Base-by-base conservation (phyloP, 108 stramenopile species). In the Cyclotella kingstonii region DNA sequence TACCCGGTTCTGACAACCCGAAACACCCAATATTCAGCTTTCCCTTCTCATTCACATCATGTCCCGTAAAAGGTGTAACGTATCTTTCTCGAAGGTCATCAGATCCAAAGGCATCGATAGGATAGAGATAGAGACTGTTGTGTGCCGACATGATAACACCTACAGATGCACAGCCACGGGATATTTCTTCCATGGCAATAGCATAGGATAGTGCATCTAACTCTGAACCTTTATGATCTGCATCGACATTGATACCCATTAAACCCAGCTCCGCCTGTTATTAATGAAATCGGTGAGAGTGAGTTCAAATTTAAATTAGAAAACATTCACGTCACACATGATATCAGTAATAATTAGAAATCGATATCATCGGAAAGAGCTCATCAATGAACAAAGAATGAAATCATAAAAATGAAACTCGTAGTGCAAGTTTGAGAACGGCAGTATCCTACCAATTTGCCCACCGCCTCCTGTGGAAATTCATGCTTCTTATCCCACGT, bases 161-260 rank as follows among this genome's bases (percentile, higher is more conserved):
- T 5, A 91, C 90, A 46, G 83, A 85, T 0, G 98, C 98, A 66
- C 96, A 96, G 21, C 95, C 98, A 11, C 98, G 88, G 47, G 84
- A 87, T 47, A 98, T 95, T 75, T 98, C 98, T 65, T 98, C 98
- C 89, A 98, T 96, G 46, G 96, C 98, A 68, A 98, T 97, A 39
- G 98, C 98, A 66, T 98, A 98, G 31, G 90, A 81, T 22, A 98
- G 55, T 38, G 94, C 89, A 80, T 98, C 98, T 53, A 98, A 79
- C 42, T 83, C 98, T 25, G 82, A 79, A 12, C 98, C 98, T 8
- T 86, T 87, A 44, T 82, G 68, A 9, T 95, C 88, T 18, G 71
- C 63, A 15, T 73, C 57, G 23, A 91, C 87, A 46, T 91, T 88
- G 63, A 98, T 93, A 1, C 98, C 98, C 96, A 98, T 97, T 30